Base-by-base conservation (phyloP, 2,329 filamentous ascomycete genomes). In the Myriosclerotinia curreyana region DNA sequence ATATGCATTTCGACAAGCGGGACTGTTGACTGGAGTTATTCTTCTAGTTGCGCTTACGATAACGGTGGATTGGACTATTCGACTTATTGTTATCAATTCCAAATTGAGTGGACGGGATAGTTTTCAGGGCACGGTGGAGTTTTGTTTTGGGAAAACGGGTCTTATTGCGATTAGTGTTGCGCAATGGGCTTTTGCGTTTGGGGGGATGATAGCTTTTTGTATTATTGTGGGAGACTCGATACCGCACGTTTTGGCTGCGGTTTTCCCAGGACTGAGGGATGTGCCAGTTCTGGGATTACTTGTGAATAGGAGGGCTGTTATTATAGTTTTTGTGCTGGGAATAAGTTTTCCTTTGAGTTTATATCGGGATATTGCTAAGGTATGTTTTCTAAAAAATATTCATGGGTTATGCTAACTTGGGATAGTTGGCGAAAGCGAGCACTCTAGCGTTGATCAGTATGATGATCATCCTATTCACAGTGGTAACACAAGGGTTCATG, bases 141-240 rank as follows among this genome's bases (percentile, higher is more conserved):
- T 94, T 77, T 99, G 95, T 79, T 99, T 96, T 78, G 95, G 95
- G 7, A 88, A 86, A 72, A 83, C 88, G 22, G 95, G 95, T 0
- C 81, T 99, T 64, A 86, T 99, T 69, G 94, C 95, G 65, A 97
- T 99, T 70, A 83, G 80, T 66, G 69, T 98, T 67, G 95, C 95
- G 58, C 95, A 99, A 79, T 99, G 94, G 94, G 89, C 92, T 36
- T 99, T 99, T 82, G 95, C 95, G 3, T 99, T 98, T 80, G 95
- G 95, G 64, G 95, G 95, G 69, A 99, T 99, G 95, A 86, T 99
- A 64, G 95, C 95, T 17, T 99, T 98, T 76, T 95, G 93, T 69
- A 92, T 99, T 72, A 97, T 99, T 73, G 90, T 99, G 12, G 95
- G 95, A 66, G 95, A 99, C 76, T 93, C 91, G 0, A 97, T 99